Evolutionary conservation across 75 land plant genomes (phyloP).

Genomic region (Sequoia sempervirens): DNA sequence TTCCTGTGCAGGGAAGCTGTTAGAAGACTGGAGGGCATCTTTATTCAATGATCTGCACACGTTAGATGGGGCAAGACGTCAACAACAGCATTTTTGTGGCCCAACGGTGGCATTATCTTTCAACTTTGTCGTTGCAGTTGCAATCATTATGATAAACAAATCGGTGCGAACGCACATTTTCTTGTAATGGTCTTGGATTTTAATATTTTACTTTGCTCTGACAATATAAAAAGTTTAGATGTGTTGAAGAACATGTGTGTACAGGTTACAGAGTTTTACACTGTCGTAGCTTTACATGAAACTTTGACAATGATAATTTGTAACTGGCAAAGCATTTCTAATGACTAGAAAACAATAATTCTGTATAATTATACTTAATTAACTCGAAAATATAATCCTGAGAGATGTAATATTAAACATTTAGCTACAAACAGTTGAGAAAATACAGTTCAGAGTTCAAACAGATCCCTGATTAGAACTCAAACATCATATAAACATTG

Average conservation of each 20-base stretch:
- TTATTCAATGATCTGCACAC: conserved; percentile 59
- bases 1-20: conserved; percentile 37
- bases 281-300: not conserved
- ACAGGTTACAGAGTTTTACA: not conserved
- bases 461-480: not conserved
- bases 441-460: not conserved
- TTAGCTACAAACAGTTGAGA: not conserved
- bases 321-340: not conserved
- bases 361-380: not conserved
- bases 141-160: conserved; percentile 82
- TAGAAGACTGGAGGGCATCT: conserved; percentile 54
- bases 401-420: not conserved
- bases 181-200: not conserved
- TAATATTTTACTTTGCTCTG: not conserved
- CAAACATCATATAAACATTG: not conserved
- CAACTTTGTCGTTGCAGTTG: conserved; percentile 78
- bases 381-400: not conserved
- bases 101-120: conserved; percentile 70
- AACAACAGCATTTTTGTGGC: conserved; percentile 74
- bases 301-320: not conserved
- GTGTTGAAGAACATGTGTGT: not conserved
- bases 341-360: not conserved
- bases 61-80: conserved; percentile 71
- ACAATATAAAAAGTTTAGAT: not conserved
- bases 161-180: conserved; percentile 31